Percentiles rank a stretch among this genome's conserved stretches.
These are phyloP conservation scores for Penicillium diatomitis DNA, from an alignment of 495 filamentous ascomycete genomes.

Conservation along the genomic window DNA sequence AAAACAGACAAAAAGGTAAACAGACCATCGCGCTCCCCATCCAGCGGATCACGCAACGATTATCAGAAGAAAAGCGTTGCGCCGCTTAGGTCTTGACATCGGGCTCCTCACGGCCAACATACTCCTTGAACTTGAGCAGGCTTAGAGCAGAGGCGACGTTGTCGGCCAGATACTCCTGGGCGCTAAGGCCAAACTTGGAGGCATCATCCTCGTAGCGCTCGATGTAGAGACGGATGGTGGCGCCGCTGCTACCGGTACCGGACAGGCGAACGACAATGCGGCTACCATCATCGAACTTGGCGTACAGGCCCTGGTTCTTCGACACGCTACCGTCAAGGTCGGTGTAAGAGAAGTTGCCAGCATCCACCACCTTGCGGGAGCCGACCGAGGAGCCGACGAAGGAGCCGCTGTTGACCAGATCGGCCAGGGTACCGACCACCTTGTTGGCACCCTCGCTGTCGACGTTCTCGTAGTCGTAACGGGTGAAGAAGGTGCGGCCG, in stretches of 20 bases:
- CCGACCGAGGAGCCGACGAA: slow-evolving; percentile 77
- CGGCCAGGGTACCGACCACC: slow-evolving; percentile 67
- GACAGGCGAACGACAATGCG: slow-evolving; percentile 90
- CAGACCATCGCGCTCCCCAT: slow-evolving; percentile 16
- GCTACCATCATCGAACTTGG: slow-evolving; percentile 90
- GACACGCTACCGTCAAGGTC: slow-evolving; percentile 92
- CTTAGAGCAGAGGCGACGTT: slow-evolving; percentile 76
- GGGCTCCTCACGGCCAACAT: slow-evolving; percentile 79
- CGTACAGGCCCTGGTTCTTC: slow-evolving; percentile 92
- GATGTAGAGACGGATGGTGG: slow-evolving; percentile 92
- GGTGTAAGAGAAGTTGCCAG: slow-evolving; percentile 94
- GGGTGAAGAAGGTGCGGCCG: slow-evolving; percentile 96
- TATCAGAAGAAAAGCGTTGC: neutral
- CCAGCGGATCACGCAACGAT: slow-evolving; percentile 17
- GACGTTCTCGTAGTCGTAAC: slow-evolving; percentile 95
- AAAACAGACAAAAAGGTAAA: neutral
- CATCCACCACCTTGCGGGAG: slow-evolving; percentile 75
- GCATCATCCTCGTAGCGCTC: slow-evolving; percentile 81
- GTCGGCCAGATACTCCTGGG: slow-evolving; percentile 89
- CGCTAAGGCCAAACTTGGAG: slow-evolving; percentile 62
- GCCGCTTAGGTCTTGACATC: slow-evolving; percentile 77
- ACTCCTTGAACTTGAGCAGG: slow-evolving; percentile 83
- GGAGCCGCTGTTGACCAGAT: slow-evolving; percentile 53
- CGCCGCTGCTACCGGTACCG: slow-evolving; percentile 87
- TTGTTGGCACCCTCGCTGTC: slow-evolving; percentile 84